Base-by-base conservation (phyloP, 768 basidiomycete genomes). In the Mycena galericulata region DNA sequence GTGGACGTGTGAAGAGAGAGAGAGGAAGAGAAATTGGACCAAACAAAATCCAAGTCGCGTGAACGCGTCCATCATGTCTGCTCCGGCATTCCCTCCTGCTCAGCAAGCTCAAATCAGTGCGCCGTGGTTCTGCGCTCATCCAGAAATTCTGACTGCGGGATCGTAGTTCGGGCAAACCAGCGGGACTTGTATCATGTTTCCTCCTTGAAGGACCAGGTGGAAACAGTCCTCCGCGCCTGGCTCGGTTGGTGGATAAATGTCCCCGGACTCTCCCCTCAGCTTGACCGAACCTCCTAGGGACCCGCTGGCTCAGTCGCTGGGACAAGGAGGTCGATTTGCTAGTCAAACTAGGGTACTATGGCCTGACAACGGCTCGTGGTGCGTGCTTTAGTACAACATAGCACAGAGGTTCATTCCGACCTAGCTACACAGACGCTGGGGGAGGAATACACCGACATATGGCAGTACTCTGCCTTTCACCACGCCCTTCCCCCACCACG, bases 401-500 rank as follows among this genome's bases (percentile, higher is more conserved):
- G n/a, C 41, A 10, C 49, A 49, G 36, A 27, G 26, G 30, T 67
- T 46, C 22, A 59, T 41, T 57, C 30, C 12, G 11, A 41, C 57
- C 6, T 67, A 96, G 94, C 90, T 18, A 86, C 85, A 12, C 94
- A 96, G 78, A 95, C 92, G 5, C 83, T 96, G 1, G 95, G 95
- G n/a, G 95, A 96, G 77, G 95, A 96, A 75, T 96, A 96, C 73
- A 95, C 93, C 1, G 91, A 92, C 73, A 90, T 92, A 36, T 93
- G 94, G 92, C 88, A 90, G 70, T 87, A 90, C 63, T 88, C 90
- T 14, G 75, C 81, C 3, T 79, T 77, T 30, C 80, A 75, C 22
- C 63, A 76, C 34, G 72, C 78, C 5, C 67, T 76, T 29, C 84
- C 84, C 24, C 91, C 89, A 3, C 82, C 89, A 17, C 77, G 71